Evolutionary conservation across 2,329 filamentous ascomycete genomes (phyloP), one percentile per base, ranked within the genome.

Genomic region (Clarireedia paspali): DNA sequence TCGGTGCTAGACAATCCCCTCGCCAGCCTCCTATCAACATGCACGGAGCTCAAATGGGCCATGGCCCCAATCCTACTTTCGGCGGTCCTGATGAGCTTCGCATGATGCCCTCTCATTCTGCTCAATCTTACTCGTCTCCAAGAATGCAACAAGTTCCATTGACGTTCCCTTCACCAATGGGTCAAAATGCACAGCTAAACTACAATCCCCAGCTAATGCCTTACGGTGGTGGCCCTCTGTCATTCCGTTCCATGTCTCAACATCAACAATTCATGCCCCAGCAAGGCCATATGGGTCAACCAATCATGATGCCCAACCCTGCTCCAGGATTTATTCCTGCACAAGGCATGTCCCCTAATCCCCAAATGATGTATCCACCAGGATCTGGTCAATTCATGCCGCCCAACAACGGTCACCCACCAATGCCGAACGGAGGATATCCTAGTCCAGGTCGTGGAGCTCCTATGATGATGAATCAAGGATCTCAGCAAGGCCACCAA

Each of bases 401-500:
- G 34, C 76, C 78, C 20, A 74, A 72, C 26, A 74, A 74, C 42
- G 78, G 76, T 17, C 81, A 79, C 27, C 81, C 83, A 62, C 71
- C 74, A 7, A 79, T 83, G 54, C 88, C 82, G 45, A 78, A 82
- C 6, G 88, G 85, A 64, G 89, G 90, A 15, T 96, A 89, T 67
- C 88, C 90, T n/a, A 96, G 92, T 68, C 92, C 92, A 1, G 85
- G 89, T 56, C 83, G 91, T 48, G 70, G 76, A 20, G 89, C 94
- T 12, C 86, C 89, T 2, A 90, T 95, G 85, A 97, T 97, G 92
- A 88, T 86, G 66, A 91, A 91, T 63, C 90, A 96, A 73, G 89
- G 89, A 55, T 96, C 91, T 27, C 92, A 96, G 67, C 91, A 95
- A 70, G 91, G 91, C 42, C 90, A 95, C 68, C 77, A 77, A 56